Conservation (phyloP, 805 yeast genomes). For the Candida methanosorbosa region DNA sequence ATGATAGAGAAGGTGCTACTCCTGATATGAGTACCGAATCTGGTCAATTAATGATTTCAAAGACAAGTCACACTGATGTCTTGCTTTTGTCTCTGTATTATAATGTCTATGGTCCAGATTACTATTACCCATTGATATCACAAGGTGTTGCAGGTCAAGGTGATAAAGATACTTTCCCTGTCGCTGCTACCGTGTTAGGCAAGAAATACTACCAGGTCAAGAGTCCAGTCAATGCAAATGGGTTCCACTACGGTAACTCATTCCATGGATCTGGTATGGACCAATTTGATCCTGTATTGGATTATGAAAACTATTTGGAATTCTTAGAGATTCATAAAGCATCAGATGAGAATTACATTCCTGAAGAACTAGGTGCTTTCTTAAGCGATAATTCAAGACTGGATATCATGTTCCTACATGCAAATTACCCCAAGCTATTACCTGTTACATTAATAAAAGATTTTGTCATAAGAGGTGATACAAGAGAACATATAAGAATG, state of each 20-base stretch:
- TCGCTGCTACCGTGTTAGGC: conserved; percentile 37
- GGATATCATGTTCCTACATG: conserved; percentile 25
- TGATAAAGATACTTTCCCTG: conserved; percentile 50
- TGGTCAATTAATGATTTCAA: conserved; percentile 44
- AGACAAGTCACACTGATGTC: conserved; percentile 37
- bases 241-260: conserved; percentile 27
- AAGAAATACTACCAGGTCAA: conserved; percentile 42
- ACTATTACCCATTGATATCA: conserved; percentile 37
- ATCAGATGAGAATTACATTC: conserved; percentile 8
- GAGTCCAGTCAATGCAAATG: conserved; percentile 39
- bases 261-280: conserved; percentile 42
- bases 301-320: conserved; percentile 15
- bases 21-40: conserved; percentile 50
- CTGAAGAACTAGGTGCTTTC: conserved; percentile 2
- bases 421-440: conserved; percentile 39
- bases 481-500: conserved; percentile 6
- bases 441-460: conserved; percentile 32
- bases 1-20: conserved; percentile 42
- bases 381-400: conserved; percentile 13
- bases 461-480: conserved; percentile 5
- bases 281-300: conserved; percentile 37
- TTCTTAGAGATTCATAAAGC: conserved; percentile 10
- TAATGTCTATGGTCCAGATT: conserved; percentile 41
- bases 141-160: conserved; percentile 47
- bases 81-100: conserved; percentile 42